A percentile compares a stretch with the other conserved stretches of the same genome.
phyloP scores from a whole-genome alignment of 2,329 filamentous ascomycete species.

The Fusarium poae region DNA sequence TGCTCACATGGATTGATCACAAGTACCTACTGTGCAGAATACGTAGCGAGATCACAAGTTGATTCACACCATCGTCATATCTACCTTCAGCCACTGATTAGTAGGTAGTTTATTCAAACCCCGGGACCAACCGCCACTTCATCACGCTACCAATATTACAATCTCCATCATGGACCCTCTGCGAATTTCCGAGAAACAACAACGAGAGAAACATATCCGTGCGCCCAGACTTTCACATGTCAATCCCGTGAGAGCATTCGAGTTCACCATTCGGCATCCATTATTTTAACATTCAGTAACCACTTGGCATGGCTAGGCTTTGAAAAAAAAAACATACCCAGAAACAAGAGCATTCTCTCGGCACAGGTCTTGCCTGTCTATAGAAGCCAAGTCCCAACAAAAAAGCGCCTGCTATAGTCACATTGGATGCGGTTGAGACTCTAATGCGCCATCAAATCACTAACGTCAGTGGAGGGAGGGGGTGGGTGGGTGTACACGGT shows the following conservation, averaged over 20 bases:
- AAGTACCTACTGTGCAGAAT: not conserved
- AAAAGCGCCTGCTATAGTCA: constrained; percentile 20
- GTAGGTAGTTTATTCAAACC: constrained; percentile 3
- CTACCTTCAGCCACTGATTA: constrained; percentile 1
- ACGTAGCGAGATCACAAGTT: constrained; percentile 30
- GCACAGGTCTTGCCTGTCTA: not conserved
- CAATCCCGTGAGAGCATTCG: constrained; percentile 4
- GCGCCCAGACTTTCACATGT: constrained; percentile 35
- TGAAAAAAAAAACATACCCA: not conserved
- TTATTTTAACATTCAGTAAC: not conserved
- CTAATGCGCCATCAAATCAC: constrained; percentile 15
- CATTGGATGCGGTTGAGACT: constrained; percentile 35
- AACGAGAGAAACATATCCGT: constrained; percentile 20
- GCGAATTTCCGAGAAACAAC: constrained; percentile 32
- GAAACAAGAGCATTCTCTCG: not conserved
- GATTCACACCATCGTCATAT: constrained; percentile 30
- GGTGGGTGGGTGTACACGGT: constrained; percentile 18
- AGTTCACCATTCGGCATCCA: not conserved
- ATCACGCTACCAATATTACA: constrained; percentile 21
- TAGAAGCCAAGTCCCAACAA: constrained; percentile 39
- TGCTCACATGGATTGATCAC: not conserved
- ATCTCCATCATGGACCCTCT: constrained; percentile 19
- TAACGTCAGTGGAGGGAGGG: not conserved
- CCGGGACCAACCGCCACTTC: constrained; percentile 17
- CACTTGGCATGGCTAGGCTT: not conserved